Percentiles rank a stretch among this genome's conserved stretches.
Evolutionary conservation across 2,329 filamentous ascomycete genomes (phyloP).

Genomic region (Onygena corvina): DNA sequence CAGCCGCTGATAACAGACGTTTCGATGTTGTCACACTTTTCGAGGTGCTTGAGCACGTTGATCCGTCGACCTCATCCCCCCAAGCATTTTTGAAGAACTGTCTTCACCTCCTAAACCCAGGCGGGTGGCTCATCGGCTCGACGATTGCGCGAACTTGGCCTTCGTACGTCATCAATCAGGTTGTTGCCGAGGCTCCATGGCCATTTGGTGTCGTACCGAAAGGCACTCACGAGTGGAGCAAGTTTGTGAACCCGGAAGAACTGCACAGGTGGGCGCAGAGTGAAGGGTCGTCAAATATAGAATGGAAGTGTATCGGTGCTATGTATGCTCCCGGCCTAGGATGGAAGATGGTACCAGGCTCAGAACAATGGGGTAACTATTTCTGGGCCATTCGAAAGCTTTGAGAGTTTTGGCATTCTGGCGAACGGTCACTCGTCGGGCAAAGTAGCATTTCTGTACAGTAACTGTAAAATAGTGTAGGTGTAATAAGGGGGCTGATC

Average conservation of each 20-base stretch:
- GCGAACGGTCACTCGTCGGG: background rate
- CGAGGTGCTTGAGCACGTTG: slow-evolving; percentile 89
- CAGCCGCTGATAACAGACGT: slow-evolving; percentile 12
- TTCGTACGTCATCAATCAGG: slow-evolving; percentile 84
- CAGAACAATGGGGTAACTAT: slow-evolving; percentile 86
- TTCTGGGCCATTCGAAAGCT: slow-evolving; percentile 72
- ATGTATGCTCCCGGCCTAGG: slow-evolving; percentile 82
- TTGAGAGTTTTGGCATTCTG: background rate
- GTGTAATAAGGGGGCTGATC: too few relatives aligned
- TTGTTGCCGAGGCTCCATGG: slow-evolving; percentile 73
- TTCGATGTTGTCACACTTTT: slow-evolving; percentile 81
- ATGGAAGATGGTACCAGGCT: slow-evolving; percentile 70
- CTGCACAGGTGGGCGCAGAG: slow-evolving; percentile 32
- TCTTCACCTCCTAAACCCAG: slow-evolving; percentile 60
- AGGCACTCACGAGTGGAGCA: slow-evolving; percentile 91
- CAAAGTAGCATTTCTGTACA: background rate
- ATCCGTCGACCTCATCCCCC: slow-evolving; percentile 62
- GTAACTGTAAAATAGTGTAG: background rate
- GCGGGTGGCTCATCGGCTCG: slow-evolving; percentile 83
- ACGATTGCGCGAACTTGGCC: slow-evolving; percentile 84
- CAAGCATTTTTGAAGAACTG: slow-evolving; percentile 48
- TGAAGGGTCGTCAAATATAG: slow-evolving; percentile 34
- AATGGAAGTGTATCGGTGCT: slow-evolving; percentile 64
- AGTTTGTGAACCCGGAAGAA: slow-evolving; percentile 69
- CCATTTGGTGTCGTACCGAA: slow-evolving; percentile 64